Conservation (phyloP, 768 basidiomycete species). For the Neoboletus brunneissimus region DNA sequence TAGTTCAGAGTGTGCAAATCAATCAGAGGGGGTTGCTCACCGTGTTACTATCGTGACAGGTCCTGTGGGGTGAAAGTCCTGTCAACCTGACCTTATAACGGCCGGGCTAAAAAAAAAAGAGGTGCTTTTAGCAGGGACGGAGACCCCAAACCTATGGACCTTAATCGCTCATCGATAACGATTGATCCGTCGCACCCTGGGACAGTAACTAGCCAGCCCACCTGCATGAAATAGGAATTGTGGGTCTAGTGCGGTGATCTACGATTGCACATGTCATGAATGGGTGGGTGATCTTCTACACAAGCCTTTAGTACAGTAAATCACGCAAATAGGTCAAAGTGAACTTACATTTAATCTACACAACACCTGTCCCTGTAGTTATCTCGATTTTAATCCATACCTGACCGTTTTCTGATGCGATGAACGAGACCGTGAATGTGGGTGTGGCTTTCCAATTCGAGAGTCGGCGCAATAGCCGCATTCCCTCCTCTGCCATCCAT, state of each 20-base stretch:
- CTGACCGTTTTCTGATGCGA: slow-evolving; percentile 24
- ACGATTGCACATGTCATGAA: neutral
- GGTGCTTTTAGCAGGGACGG: neutral
- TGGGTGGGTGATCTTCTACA: neutral
- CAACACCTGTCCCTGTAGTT: slow-evolving; percentile 52
- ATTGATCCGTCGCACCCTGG: neutral
- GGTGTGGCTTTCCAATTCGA: slow-evolving; percentile 20
- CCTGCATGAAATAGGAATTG: neutral
- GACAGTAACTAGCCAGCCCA: neutral
- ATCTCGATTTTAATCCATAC: slow-evolving; percentile 33
- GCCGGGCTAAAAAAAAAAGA: no score
- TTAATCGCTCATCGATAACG: slow-evolving; percentile 20
- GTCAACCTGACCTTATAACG: slow-evolving; percentile 16
- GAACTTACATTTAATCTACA: slow-evolving; percentile 43
- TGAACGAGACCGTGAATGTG: slow-evolving; percentile 35
- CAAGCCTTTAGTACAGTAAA: neutral
- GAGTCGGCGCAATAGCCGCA: slow-evolving; percentile 13
- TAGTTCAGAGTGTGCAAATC: neutral
- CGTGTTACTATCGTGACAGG: slow-evolving; percentile 10
- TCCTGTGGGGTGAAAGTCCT: neutral
- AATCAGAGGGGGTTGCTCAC: slow-evolving; percentile 15
- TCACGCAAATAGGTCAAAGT: slow-evolving; percentile 1
- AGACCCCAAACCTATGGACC: neutral
- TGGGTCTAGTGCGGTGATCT: slow-evolving; percentile 14
- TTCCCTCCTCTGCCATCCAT: slow-evolving; percentile 19